Evolutionary conservation across 305 asterid species (phyloP), one percentile per base, ranked within the genome.

Genomic region (Fraxinus velutina): DNA sequence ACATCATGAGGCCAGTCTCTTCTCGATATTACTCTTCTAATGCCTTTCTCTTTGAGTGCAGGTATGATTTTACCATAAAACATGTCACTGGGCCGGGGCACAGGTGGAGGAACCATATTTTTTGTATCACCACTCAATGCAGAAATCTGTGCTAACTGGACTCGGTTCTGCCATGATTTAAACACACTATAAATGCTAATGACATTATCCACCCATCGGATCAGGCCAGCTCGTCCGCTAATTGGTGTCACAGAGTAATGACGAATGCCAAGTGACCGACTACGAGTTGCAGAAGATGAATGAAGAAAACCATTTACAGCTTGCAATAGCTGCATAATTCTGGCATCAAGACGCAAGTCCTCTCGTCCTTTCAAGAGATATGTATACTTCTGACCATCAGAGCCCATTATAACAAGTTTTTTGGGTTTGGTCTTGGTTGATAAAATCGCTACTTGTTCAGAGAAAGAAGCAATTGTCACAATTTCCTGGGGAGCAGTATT

Each of bases 1-100:
- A 96, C 99, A 83, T 91, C 99, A 86, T 92, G 98, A 79, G 99
- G 99, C 99, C 99, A 96, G 83, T 96, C 99, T 89, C 97, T 93
- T 90, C 99, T 90, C 79, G 99, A 96, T 85, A 96, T 96, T 50
- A 96, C 98, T 88, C 96, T 91, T 88, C 97, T 89, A 80, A 96
- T 94, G 87, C 99, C 99, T 87, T 94, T 96, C 92, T 96, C 99
- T 81, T 96, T 96, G 83, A 96, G 98, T 75, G 99, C 99, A 19
- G 98, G 99, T 81, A 94, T 94, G 83, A 96, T 96, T 89, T 96
- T 96, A 24, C 99, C 98, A 86, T 96, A 96, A 80, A 93, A 96
- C 98, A 96, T 93, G 89, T 96, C 99, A 92, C 93, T 92, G 83
- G 99, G 99, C 83, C 98, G 91, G 81, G 99, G 98, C 66, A 94